These are phyloP conservation scores for Gossypioides kirkii DNA, from an alignment of 345 rosid species.

Conservation along the genomic window DNA sequence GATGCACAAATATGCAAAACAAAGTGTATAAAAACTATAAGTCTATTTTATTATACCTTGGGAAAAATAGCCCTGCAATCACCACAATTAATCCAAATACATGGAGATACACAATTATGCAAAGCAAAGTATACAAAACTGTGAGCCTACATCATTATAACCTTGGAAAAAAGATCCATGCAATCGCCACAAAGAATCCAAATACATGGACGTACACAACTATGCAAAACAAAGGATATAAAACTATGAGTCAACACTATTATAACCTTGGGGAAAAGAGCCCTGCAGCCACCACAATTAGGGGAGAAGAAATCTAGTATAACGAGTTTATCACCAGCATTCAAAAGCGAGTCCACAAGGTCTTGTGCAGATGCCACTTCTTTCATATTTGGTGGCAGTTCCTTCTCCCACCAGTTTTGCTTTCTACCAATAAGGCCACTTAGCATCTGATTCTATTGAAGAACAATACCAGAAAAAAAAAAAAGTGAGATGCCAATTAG, in stretches of 20 bases:
- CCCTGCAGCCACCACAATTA: constrained; percentile 93
- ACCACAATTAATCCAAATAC: constrained; percentile 37
- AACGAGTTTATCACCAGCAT: constrained; percentile 80
- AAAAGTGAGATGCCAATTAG: not conserved
- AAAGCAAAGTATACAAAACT: not conserved
- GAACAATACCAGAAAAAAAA: not conserved
- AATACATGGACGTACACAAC: not conserved
- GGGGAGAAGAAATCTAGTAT: constrained; percentile 92
- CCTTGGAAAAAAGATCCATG: constrained; percentile 94
- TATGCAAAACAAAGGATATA: not conserved
- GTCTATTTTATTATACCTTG: constrained; percentile 35
- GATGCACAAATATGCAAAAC: not conserved
- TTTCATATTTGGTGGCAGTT: constrained; percentile 71
- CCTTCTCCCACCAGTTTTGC: constrained; percentile 89
- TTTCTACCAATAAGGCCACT: constrained; percentile 50
- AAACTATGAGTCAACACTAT: not conserved
- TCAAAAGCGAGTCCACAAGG: constrained; percentile 59
- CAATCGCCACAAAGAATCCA: constrained; percentile 65
- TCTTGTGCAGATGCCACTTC: constrained; percentile 81
- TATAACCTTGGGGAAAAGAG: constrained; percentile 89
- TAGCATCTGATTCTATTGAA: constrained; percentile 23
- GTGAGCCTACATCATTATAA: constrained; percentile 12
- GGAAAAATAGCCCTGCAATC: constrained; percentile 97
- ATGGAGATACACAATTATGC: not conserved
- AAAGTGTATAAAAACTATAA: not conserved